Percentiles rank a stretch among this genome's conserved stretches.
phyloP scores from a whole-genome alignment of 208 protist genomes.

The Polymyxa betae region DNA sequence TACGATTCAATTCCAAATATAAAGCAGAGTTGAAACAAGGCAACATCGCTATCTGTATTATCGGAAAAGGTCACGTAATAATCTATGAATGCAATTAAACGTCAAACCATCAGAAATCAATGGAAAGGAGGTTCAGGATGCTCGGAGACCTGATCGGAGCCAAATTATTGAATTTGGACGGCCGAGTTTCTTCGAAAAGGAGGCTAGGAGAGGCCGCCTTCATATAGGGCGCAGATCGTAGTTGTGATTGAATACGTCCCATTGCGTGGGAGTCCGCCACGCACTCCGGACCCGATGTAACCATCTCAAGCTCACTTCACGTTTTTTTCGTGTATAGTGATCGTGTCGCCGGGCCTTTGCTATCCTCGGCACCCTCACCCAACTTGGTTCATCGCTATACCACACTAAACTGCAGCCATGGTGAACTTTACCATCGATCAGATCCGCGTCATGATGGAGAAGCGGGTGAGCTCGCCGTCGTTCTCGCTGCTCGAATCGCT shows the following conservation, averaged over 20 bases:
- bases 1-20: too few species aligned
- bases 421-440: constrained; percentile 86
- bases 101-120: too few species aligned
- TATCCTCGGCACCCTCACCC: not conserved
- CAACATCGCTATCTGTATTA: too few species aligned
- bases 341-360: not conserved
- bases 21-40: too few species aligned
- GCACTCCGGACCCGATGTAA: not conserved
- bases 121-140: too few species aligned
- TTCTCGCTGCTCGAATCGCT: not conserved
- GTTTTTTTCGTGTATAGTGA: not conserved
- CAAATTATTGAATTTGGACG: too few species aligned
- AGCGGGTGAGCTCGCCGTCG: constrained; percentile 45
- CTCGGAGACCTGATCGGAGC: too few species aligned
- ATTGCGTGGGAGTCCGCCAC: not conserved
- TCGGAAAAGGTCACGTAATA: too few species aligned
- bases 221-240: not conserved
- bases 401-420: constrained; percentile 56
- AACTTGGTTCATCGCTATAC: not conserved
- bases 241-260: not conserved
- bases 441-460: constrained; percentile 87
- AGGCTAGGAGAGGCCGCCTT: too few species aligned
- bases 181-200: too few species aligned
- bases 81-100: too few species aligned
- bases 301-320: not conserved